Percentiles rank a stretch among this genome's conserved stretches.
Conservation (phyloP, 306 rosid species). For the Fragaria nilgerrensis region DNA sequence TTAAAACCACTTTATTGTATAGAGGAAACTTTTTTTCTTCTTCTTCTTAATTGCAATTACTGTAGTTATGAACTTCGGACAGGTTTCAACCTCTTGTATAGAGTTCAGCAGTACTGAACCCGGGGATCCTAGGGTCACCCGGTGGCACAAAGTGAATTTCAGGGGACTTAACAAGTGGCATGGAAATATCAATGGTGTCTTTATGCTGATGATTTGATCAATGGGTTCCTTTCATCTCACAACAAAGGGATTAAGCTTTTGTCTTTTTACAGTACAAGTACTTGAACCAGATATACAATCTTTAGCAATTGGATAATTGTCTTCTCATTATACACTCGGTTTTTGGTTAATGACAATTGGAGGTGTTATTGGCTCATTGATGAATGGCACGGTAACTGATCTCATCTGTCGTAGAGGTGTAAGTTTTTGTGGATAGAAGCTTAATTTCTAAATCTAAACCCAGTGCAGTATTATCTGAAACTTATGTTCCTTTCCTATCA, state of each 20-base stretch:
- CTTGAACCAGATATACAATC: slow-evolving; percentile 11
- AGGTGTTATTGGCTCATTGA: slow-evolving; percentile 32
- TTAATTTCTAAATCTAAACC: not conserved
- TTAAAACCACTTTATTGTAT: slow-evolving; percentile 6
- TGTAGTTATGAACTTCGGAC: slow-evolving; percentile 52
- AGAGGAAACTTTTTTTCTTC: not conserved
- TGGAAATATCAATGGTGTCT: slow-evolving; percentile 39
- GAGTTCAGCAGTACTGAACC: not conserved
- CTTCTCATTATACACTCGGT: slow-evolving; percentile 17
- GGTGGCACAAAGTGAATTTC: slow-evolving; percentile 26
- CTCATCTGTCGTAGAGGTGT: slow-evolving; percentile 40
- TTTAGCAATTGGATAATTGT: not conserved
- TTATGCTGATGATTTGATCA: slow-evolving; percentile 23
- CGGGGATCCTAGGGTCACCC: not conserved
- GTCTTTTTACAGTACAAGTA: slow-evolving; percentile 10
- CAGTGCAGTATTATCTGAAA: not conserved
- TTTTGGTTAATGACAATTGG: slow-evolving; percentile 38
- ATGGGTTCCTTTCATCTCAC: slow-evolving; percentile 11
- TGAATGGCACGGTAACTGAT: slow-evolving; percentile 32
- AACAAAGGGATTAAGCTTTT: slow-evolving; percentile 19
- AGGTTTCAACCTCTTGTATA: slow-evolving; percentile 24
- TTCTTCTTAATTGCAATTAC: slow-evolving; percentile 43
- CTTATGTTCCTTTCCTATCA: not conserved
- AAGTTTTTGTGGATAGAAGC: slow-evolving; percentile 3
- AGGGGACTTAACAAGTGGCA: not conserved